Conservation (phyloP, 345 rosid species). For the Cardiospermum halicacabum region DNA sequence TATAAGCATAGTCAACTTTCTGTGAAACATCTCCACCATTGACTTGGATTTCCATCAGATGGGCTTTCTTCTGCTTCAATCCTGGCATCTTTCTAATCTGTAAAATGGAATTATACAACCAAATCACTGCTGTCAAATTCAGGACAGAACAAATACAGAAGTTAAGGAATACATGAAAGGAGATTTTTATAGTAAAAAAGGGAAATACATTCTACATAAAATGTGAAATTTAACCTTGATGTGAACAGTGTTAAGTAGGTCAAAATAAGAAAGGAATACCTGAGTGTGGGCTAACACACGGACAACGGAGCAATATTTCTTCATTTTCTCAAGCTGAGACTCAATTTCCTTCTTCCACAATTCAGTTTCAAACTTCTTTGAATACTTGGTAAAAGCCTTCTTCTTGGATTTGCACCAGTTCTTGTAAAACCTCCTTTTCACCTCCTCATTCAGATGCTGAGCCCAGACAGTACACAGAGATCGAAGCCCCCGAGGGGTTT, state of each 20-base stretch:
- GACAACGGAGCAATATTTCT: constrained; percentile 69
- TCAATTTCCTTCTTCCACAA: constrained; percentile 68
- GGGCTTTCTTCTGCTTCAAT: constrained; percentile 92
- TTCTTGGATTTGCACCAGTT: constrained; percentile 89
- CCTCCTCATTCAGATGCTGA: constrained; percentile 82
- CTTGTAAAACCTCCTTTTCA: constrained; percentile 83
- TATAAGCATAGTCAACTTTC: constrained; percentile 76
- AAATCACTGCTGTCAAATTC: too few species aligned
- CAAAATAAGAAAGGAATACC: constrained; percentile 13
- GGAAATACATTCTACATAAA: neutral
- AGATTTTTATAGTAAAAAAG: neutral
- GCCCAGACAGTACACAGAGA: constrained; percentile 83
- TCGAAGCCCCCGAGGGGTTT: constrained; percentile 80
- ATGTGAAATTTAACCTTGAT: too few species aligned
- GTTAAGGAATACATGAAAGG: neutral
- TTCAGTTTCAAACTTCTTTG: constrained; percentile 57
- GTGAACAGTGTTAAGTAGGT: too few species aligned
- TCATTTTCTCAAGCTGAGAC: constrained; percentile 73
- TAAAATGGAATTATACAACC: neutral
- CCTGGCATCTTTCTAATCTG: constrained; percentile 85
- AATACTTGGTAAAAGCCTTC: constrained; percentile 76
- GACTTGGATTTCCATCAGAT: constrained; percentile 87
- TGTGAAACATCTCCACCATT: constrained; percentile 75
- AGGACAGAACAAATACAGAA: neutral
- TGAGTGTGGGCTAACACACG: constrained; percentile 94